A percentile compares a stretch with the other conserved stretches of the same genome.
Conservation (phyloP, 2,329 filamentous ascomycete species). For the Zopfia rhizophila region DNA sequence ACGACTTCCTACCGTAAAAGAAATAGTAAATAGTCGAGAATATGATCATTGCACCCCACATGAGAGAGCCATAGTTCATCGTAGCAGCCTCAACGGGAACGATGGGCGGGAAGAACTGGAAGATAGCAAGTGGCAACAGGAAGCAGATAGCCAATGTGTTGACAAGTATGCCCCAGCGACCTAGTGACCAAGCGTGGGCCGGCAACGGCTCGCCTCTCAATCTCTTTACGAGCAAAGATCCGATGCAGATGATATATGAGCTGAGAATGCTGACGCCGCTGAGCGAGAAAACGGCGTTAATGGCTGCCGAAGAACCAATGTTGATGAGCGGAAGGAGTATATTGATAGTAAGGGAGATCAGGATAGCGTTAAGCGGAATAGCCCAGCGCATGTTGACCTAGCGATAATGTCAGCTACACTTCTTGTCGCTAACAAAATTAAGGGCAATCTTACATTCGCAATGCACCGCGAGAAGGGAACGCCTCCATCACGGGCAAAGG, state of each 20-base stretch:
- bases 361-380: constrained; percentile 17
- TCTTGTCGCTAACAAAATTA: no score
- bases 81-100: constrained; percentile 40
- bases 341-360: constrained; percentile 15
- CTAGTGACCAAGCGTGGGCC: constrained; percentile 37
- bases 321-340: constrained; percentile 26
- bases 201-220: constrained; percentile 43
- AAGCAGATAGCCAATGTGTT: constrained; percentile 41
- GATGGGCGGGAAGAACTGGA: constrained; percentile 54
- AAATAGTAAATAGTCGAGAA: constrained; percentile 4
- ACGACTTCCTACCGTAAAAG: constrained; percentile 1
- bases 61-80: constrained; percentile 41
- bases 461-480: constrained; percentile 36
- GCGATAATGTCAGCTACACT: no score
- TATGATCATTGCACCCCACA: constrained; percentile 39
- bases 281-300: constrained; percentile 35
- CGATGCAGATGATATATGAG: constrained; percentile 46
- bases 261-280: constrained; percentile 32
- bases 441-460: constrained; percentile 16
- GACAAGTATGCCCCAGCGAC: constrained; percentile 36
- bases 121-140: constrained; percentile 43
- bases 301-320: constrained; percentile 24
- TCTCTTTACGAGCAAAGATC: constrained; percentile 42
- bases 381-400: neutral
- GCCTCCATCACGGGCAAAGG: constrained; percentile 50